Evolutionary conservation across 2,329 filamentous ascomycete genomes (phyloP).

Genomic region (Endothia cerciana): DNA sequence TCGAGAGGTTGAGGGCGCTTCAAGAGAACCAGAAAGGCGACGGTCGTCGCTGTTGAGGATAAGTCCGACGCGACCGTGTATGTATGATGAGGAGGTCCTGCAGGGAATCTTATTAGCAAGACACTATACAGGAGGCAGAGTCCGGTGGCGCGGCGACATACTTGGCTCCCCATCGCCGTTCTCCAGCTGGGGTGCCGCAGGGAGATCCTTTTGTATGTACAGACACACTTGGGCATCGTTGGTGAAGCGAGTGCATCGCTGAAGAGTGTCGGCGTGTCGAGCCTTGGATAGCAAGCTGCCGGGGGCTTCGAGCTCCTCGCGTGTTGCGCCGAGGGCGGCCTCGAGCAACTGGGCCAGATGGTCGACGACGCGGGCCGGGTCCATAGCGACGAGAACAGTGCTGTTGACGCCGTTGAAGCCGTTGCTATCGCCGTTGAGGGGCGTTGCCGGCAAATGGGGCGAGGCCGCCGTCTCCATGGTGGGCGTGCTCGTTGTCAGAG

Average conservation of each 20-base stretch:
- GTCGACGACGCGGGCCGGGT: conserved; percentile 71
- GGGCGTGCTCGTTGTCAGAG: conserved; percentile 30
- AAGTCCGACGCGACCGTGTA: conserved; percentile 86
- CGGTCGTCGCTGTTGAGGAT: conserved; percentile 76
- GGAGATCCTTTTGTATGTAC: conserved; percentile 86
- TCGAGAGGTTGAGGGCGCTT: conserved; percentile 91
- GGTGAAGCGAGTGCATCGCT: conserved; percentile 87
- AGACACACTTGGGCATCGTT: conserved; percentile 84
- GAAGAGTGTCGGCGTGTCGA: conserved; percentile 76
- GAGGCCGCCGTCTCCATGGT: conserved; percentile 59
- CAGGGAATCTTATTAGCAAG: not conserved
- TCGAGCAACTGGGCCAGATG: conserved; percentile 73
- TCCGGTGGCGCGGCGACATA: conserved; percentile 38
- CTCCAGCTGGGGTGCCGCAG: conserved; percentile 55
- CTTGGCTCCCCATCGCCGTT: conserved; percentile 52
- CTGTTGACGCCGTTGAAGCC: conserved; percentile 34
- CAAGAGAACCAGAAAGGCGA: conserved; percentile 83
- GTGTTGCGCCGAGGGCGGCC: conserved; percentile 74
- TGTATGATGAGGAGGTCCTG: conserved; percentile 61
- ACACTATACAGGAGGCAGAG: not conserved
- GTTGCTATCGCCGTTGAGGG: conserved; percentile 50
- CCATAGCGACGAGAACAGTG: conserved; percentile 58
- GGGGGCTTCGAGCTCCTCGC: conserved; percentile 76
- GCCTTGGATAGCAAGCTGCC: conserved; percentile 81
- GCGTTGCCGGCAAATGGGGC: conserved; percentile 47